These are phyloP conservation scores for Talaromyces sp. DNA, from an alignment of 2,329 filamentous ascomycete genomes.

Conservation along the genomic window DNA sequence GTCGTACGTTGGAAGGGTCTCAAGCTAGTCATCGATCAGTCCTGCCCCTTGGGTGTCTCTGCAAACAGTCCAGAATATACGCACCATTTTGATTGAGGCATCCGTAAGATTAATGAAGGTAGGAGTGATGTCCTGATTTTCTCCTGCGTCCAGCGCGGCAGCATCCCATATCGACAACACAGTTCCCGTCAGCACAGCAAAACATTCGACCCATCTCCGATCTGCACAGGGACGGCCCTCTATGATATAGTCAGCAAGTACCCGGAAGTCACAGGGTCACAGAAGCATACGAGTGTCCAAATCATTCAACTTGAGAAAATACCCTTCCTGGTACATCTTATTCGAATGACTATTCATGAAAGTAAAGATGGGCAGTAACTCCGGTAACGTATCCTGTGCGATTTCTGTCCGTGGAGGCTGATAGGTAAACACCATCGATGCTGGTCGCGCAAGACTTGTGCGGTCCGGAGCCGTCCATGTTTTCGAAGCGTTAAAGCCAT, in stretches of 20 bases:
- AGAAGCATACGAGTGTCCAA: slow-evolving; percentile 74
- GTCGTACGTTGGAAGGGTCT: slow-evolving; percentile 81
- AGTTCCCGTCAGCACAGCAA: slow-evolving; percentile 92
- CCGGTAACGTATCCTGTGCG: slow-evolving; percentile 78
- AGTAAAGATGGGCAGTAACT: slow-evolving; percentile 89
- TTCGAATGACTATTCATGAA: slow-evolving; percentile 93
- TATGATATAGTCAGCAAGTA: slow-evolving; percentile 43
- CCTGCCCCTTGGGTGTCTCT: neutral
- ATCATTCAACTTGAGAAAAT: slow-evolving; percentile 95
- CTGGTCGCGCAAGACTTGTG: slow-evolving; percentile 59
- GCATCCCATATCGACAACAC: slow-evolving; percentile 96
- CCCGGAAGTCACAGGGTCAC: neutral
- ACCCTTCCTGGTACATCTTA: slow-evolving; percentile 96
- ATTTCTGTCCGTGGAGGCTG: slow-evolving; percentile 84
- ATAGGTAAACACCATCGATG: slow-evolving; percentile 83
- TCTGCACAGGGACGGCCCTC: slow-evolving; percentile 83
- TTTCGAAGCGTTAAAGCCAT: slow-evolving; percentile 13
- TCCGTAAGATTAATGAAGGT: slow-evolving; percentile 97
- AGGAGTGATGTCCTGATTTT: slow-evolving; percentile 77
- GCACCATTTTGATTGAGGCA: slow-evolving; percentile 96
- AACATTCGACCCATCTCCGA: slow-evolving; percentile 92
- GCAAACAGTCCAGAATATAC: slow-evolving; percentile 18
- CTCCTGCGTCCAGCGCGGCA: slow-evolving; percentile 80
- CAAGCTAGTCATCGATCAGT: slow-evolving; percentile 56
- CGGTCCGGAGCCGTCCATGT: slow-evolving; percentile 36